Conservation (phyloP, 208 protist species). For the Willaertia magna region DNA sequence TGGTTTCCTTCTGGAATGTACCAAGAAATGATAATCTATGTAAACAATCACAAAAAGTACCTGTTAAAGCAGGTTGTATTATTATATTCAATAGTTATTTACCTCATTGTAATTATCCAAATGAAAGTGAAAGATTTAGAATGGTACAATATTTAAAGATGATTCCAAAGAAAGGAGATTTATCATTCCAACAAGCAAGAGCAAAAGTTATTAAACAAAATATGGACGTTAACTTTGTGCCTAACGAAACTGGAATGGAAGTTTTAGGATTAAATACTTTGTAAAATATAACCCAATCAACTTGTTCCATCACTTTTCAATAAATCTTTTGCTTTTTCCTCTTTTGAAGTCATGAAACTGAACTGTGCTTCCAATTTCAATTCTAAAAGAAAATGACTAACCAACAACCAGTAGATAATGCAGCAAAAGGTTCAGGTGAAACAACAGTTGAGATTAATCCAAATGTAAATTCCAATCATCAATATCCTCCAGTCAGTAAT, state of each 20-base stretch:
- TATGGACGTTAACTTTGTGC: not conserved
- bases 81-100: not conserved
- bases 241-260: not conserved
- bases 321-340: too few species aligned
- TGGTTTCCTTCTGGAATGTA: not conserved
- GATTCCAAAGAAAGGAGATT: not conserved
- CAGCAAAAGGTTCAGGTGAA: too few species aligned
- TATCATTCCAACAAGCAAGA: not conserved
- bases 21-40: not conserved
- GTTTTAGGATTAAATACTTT: not conserved
- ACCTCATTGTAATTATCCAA: not conserved
- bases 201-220: not conserved
- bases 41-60: not conserved
- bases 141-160: not conserved
- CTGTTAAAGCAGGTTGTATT: not conserved
- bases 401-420: too few species aligned
- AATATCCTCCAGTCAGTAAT: too few species aligned
- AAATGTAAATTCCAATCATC: too few species aligned
- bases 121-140: not conserved
- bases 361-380: too few species aligned
- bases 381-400: too few species aligned
- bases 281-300: too few species aligned
- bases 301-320: too few species aligned
- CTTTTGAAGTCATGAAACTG: too few species aligned
- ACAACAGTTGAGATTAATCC: too few species aligned